phyloP scores from a whole-genome alignment of 495 filamentous ascomycete genomes.

The Podospora fimiseda region DNA sequence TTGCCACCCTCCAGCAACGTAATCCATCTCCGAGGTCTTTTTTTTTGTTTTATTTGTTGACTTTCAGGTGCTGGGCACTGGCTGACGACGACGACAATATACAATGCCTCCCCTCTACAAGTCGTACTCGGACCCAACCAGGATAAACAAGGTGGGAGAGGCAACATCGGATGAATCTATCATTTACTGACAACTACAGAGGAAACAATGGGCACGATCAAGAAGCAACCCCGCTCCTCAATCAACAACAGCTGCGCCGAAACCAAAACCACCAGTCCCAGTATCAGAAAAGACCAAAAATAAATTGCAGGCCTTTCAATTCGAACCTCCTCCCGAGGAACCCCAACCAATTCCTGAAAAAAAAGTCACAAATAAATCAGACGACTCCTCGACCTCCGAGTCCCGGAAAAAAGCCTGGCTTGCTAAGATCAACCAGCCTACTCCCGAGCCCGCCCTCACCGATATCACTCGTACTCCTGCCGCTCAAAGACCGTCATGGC shows the following conservation, averaged over 20 bases:
- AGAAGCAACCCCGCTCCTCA: constrained; percentile 38
- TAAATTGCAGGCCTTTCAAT: constrained; percentile 46
- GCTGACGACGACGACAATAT: no score
- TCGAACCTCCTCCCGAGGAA: constrained; percentile 18
- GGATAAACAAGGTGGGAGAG: constrained; percentile 12
- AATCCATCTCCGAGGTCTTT: no score
- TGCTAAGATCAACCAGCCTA: no score
- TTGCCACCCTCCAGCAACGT: no score
- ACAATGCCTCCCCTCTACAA: constrained; percentile 20
- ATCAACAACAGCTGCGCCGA: constrained; percentile 8
- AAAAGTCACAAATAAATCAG: not conserved
- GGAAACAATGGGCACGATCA: constrained; percentile 44
- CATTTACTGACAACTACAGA: constrained; percentile 16
- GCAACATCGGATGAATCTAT: no score
- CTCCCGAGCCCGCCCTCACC: no score
- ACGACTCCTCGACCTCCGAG: no score
- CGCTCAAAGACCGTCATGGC: constrained; percentile 63
- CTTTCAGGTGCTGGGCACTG: no score
- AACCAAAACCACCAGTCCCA: constrained; percentile 28
- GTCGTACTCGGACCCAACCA: constrained; percentile 39
- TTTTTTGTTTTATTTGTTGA: no score
- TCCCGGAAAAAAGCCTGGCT: not conserved
- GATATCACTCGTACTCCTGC: constrained; percentile 40
- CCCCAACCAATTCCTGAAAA: not conserved
- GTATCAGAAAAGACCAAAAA: constrained; percentile 45